Conservation (phyloP, 345 rosid genomes). For the Euphorbia pulcherrima region DNA sequence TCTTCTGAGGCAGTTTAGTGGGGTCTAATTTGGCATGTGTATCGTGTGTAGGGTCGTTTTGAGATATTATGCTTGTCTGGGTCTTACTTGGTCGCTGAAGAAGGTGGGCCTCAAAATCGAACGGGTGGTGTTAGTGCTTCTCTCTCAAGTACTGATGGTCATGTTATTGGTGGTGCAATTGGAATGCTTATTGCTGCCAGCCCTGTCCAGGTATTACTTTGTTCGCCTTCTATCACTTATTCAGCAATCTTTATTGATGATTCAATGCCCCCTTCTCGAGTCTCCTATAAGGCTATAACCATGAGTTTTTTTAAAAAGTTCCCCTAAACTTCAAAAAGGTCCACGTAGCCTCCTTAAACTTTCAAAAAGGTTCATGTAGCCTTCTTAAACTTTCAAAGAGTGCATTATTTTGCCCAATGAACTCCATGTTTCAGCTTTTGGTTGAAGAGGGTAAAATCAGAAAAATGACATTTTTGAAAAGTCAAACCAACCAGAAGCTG, state of each 20-base stretch:
- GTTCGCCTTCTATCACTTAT: not conserved
- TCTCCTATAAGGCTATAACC: not conserved
- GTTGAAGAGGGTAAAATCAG: too few relatives aligned
- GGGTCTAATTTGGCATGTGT: constrained; percentile 30
- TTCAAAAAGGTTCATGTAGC: too few relatives aligned
- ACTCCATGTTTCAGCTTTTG: too few relatives aligned
- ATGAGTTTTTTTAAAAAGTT: not conserved
- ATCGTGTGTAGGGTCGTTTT: constrained; percentile 65
- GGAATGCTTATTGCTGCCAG: constrained; percentile 75
- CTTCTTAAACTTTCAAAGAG: too few relatives aligned
- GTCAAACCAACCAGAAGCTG: too few relatives aligned
- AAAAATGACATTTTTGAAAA: too few relatives aligned
- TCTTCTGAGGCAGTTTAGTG: not conserved
- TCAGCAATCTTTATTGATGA: not conserved
- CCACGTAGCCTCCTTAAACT: too few relatives aligned
- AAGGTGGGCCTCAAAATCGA: constrained; percentile 69
- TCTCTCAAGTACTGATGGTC: constrained; percentile 87
- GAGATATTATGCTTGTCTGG: constrained; percentile 95
- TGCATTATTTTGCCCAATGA: too few relatives aligned
- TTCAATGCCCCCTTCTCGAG: constrained; percentile 3
- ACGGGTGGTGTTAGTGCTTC: constrained; percentile 94
- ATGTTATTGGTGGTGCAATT: constrained; percentile 83
- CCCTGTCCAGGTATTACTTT: constrained; percentile 65
- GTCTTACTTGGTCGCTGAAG: constrained; percentile 84
- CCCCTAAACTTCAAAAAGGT: too few relatives aligned